phyloP scores from a whole-genome alignment of 2,329 filamentous ascomycete genomes.

The Teratosphaeriaceae sp. region DNA sequence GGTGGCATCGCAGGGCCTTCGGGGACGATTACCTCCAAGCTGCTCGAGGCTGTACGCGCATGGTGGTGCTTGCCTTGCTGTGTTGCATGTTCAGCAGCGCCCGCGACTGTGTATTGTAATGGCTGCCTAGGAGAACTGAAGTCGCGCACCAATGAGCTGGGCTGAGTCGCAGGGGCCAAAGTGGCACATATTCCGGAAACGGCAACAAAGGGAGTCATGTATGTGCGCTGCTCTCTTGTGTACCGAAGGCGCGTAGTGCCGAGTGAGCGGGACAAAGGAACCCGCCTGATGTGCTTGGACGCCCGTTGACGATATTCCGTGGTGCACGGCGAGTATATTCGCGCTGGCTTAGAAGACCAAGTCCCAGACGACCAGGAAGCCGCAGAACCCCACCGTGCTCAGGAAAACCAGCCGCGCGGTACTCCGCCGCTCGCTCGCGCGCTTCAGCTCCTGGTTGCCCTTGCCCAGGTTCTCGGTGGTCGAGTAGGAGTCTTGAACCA shows the following conservation, averaged over 20 bases:
- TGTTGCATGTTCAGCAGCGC: too few species aligned
- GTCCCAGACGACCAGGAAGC: constrained; percentile 43
- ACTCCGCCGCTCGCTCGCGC: constrained; percentile 55
- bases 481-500: constrained; percentile 74
- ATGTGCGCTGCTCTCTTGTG: too few species aligned
- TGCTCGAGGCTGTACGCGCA: too few species aligned
- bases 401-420: constrained; percentile 45
- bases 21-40: not conserved
- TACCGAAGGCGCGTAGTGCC: too few species aligned
- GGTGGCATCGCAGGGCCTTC: not conserved
- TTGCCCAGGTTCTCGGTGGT: constrained; percentile 82
- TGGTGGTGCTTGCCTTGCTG: too few species aligned
- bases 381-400: constrained; percentile 40
- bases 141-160: too few species aligned
- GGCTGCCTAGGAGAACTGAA: too few species aligned
- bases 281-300: not conserved
- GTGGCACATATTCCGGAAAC: too few species aligned
- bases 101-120: too few species aligned
- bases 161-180: too few species aligned
- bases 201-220: too few species aligned
- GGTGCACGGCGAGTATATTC: not conserved
- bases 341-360: constrained; percentile 34
- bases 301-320: too few species aligned
- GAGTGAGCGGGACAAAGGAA: not conserved
- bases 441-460: constrained; percentile 87